Evolutionary conservation across 2,329 filamentous ascomycete species (phyloP), one percentile per base, ranked within the genome.

Genomic region (Cadophora malorum): DNA sequence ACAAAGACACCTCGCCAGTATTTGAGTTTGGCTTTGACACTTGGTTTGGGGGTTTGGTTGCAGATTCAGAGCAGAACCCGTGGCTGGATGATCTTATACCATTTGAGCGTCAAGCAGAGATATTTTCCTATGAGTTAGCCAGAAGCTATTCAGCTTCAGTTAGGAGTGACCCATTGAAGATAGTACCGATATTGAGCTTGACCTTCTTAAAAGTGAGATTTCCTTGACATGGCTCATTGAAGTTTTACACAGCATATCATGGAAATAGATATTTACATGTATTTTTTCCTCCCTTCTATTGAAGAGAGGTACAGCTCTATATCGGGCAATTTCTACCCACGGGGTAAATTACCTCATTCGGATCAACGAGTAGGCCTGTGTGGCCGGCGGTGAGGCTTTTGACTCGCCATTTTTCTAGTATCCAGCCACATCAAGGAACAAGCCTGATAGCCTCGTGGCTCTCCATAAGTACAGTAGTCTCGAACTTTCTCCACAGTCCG

Each of bases 291-390:
- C 28, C 28, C 28, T 28, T 28, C 5, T 28, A 5, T 28, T 28
- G 28, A 28, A 28, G 41, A 3, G 41, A 45, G 14, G 8, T 2
- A 19, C 16, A 45, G 19, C 45, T 58, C 55, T n/a, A 19, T 16
- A 41, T 25, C 21, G 14, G 35, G 35, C 6, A 41, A 45, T 16
- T 28, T 41, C 21, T 59, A 35, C 14, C 12, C 10, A 14, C 6
- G 56, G 35, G 25, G 56, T 25, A 59, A 59, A 59, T 58, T 41
- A 7, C 56, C 35, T 28, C 56, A 25, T 25, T 28, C 35, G 35
- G 56, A 45, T 28, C 21, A 23, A n/a, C 21, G n/a, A 38, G 21
- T 41, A 41, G 56, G 31, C 31, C 21, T 38, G 31, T 58, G 33
- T 23, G 10, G 38, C 55, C 33, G 21, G 55, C 55, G 55, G 31